Evolutionary conservation across 2,329 filamentous ascomycete genomes (phyloP), one percentile per base, ranked within the genome.

Genomic region (Arthrinium phaeospermum): DNA sequence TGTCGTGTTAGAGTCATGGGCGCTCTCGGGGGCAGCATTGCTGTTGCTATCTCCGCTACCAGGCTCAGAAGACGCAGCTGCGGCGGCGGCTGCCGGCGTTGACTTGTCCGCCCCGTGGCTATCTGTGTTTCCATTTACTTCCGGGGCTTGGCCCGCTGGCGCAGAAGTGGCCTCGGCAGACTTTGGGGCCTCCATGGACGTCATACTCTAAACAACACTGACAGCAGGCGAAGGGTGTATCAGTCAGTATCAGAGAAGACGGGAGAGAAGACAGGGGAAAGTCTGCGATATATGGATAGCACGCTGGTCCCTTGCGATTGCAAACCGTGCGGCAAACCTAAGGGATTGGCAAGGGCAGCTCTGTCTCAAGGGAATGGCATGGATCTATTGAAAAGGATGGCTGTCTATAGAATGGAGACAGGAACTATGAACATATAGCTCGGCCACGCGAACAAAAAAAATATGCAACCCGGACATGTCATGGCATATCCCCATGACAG

Each of bases 341-440:
- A 64, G 57, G 34, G 57, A 64, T 41, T 41, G 57, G 22, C 57
- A 64, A 41, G 57, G 57, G 19, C 57, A 64, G 57, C 16, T 64
- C n/a, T 64, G 57, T 64, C 34, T 64, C 57, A 64, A 64, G 57
- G 57, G 22, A 64, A 24, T 12, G 49, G 57, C 57, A 64, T 64
- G 57, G 57, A 64, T 64, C 57, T 64, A 41, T 64, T 64, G 57
- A n/a, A 64, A 64, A 64, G 34, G 57, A 64, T 64, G 57, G 22
- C 57, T 64, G 19, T 34, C 57, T 64, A 64, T n/a, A 64, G 57
- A 64, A 64, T 41, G 34, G 4, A 64, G 34, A 64, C 30, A 37
- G 30, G 10, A 41, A 24, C 57, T 64, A 64, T 64, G 30, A 41
- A 41, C 57, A 64, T 64, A 64, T 64, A 64, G 57, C 57, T 64